A percentile compares a stretch with the other conserved stretches of the same genome.
Conservation (phyloP, 371 early-diverging fungal genomes). For the Circinella minor region DNA sequence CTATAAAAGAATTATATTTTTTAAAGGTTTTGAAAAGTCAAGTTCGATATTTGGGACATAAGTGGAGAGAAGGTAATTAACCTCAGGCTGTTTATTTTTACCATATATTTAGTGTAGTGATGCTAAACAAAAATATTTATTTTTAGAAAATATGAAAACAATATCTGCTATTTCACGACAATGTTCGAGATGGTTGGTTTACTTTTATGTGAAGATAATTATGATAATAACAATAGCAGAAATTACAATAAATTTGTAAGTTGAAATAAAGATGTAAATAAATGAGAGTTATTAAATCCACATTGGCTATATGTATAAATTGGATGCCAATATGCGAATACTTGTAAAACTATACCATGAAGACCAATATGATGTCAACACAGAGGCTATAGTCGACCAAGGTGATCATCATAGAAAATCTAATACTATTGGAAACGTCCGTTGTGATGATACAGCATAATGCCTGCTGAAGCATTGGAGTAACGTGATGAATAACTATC, state of each 20-base stretch:
- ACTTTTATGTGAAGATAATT: slow-evolving; percentile 32
- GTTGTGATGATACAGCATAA: slow-evolving; percentile 3
- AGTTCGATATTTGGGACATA: slow-evolving; percentile 78
- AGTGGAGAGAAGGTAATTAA: slow-evolving; percentile 74
- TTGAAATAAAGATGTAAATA: too few species aligned
- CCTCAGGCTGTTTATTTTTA: too few species aligned
- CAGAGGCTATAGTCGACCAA: slow-evolving; percentile 8
- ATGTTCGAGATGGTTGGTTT: slow-evolving; percentile 79
- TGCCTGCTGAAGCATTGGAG: not conserved
- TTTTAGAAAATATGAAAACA: slow-evolving; percentile 71
- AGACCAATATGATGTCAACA: slow-evolving; percentile 56
- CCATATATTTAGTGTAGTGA: too few species aligned
- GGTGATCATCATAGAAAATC: not conserved
- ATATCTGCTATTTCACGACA: slow-evolving; percentile 78
- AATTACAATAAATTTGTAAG: slow-evolving; percentile 67
- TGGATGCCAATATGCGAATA: slow-evolving; percentile 58
- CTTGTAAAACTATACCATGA: slow-evolving; percentile 68
- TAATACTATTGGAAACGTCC: not conserved
- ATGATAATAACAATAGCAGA: slow-evolving; percentile 35
- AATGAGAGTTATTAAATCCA: not conserved
- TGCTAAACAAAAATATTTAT: too few species aligned
- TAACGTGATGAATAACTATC: too few species aligned
- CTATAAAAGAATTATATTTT: slow-evolving; percentile 69
- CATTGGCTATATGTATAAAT: slow-evolving; percentile 34
- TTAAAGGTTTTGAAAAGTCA: slow-evolving; percentile 82